A percentile compares a stretch with the other conserved stretches of the same genome.
phyloP scores from a whole-genome alignment of 108 stramenopile species.

The Cyclotella atomus region DNA sequence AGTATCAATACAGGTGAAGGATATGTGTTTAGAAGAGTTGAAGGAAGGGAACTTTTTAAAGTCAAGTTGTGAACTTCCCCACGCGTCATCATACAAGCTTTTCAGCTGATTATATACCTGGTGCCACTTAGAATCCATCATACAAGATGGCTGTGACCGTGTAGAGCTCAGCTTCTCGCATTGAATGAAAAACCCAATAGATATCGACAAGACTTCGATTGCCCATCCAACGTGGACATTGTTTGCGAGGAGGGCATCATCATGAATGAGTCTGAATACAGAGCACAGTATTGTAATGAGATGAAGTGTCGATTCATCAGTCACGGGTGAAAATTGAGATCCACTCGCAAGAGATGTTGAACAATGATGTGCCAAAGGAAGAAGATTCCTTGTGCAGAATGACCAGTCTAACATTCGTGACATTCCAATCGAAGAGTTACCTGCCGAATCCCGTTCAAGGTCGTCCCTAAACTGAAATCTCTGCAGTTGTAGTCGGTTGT shows the following conservation, averaged over 20 bases:
- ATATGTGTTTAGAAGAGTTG: background rate
- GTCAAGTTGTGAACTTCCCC: slow-evolving; percentile 15
- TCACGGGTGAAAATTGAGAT: background rate
- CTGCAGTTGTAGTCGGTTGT: slow-evolving; percentile 28
- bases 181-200: slow-evolving; percentile 15
- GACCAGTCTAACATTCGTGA: slow-evolving; percentile 31
- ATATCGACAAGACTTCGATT: slow-evolving; percentile 29
- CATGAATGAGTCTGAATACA: slow-evolving; percentile 24
- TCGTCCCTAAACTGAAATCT: slow-evolving; percentile 41
- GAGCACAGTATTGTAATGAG: slow-evolving; percentile 35
- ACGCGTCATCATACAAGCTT: slow-evolving; percentile 26
- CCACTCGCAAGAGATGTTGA: slow-evolving; percentile 20
- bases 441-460: slow-evolving; percentile 18
- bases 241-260: slow-evolving; percentile 30
- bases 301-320: slow-evolving; percentile 9
- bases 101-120: slow-evolving; percentile 15
- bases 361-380: slow-evolving; percentile 36
- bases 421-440: slow-evolving; percentile 16
- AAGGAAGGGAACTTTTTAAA: background rate
- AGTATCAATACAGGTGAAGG: slow-evolving; percentile 14
- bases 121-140: too few species aligned
- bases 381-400: slow-evolving; percentile 24
- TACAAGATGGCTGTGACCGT: slow-evolving; percentile 5
- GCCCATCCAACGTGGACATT: slow-evolving; percentile 44
- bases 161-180: slow-evolving; percentile 19